Conservation (phyloP, 768 basidiomycete genomes). For the Dacryopinax primogenitus region DNA sequence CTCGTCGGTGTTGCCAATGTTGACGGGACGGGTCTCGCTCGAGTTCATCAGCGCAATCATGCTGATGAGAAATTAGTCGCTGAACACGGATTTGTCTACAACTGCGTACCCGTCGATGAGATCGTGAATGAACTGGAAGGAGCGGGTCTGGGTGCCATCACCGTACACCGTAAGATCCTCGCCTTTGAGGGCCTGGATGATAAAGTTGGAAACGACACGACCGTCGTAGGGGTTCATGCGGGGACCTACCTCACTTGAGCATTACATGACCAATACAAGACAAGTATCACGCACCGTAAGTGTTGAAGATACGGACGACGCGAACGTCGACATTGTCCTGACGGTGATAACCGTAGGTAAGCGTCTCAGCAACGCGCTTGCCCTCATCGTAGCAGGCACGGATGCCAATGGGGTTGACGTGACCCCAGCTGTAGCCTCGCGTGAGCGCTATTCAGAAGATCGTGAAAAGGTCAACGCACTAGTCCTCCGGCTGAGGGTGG, state of each 20-base stretch:
- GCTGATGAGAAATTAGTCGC: neutral
- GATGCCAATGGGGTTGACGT: conserved; percentile 96
- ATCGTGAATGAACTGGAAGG: conserved; percentile 98
- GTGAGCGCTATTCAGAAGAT: conserved; percentile 11
- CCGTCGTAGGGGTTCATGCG: conserved; percentile 87
- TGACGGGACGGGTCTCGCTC: conserved; percentile 81
- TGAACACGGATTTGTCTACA: conserved; percentile 22
- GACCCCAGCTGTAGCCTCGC: conserved; percentile 60
- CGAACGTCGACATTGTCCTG: conserved; percentile 94
- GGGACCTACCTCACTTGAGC: conserved; percentile 19
- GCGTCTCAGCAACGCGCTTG: conserved; percentile 95
- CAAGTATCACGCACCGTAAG: conserved; percentile 45
- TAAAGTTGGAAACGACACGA: conserved; percentile 97
- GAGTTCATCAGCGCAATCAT: conserved; percentile 93
- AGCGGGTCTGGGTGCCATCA: conserved; percentile 84
- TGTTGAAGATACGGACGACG: conserved; percentile 98
- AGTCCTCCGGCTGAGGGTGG: conserved; percentile 92
- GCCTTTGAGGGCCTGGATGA: conserved; percentile 89
- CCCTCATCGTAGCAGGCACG: conserved; percentile 99
- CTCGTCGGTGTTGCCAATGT: conserved; percentile 92
- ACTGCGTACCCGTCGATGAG: conserved; percentile 59
- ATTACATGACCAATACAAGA: neutral
- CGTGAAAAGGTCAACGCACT: conserved; percentile 41
- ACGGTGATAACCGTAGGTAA: conserved; percentile 90
- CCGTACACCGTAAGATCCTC: conserved; percentile 97